Conservation (phyloP, 768 basidiomycete species). For the Pulveroboletus sp. region DNA sequence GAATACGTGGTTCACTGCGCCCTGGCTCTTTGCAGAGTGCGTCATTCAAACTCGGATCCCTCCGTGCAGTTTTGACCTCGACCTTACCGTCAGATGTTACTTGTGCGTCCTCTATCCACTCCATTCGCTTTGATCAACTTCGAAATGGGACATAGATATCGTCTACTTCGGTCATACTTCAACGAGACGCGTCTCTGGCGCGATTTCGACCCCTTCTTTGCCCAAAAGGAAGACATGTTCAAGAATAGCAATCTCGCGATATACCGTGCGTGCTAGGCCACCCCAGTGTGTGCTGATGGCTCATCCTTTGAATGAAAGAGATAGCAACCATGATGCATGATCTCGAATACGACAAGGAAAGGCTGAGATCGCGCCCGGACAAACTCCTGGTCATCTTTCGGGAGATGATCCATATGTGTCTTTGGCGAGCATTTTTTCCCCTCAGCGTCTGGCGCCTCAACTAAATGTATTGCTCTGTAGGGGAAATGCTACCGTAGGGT, state of each 20-base stretch:
- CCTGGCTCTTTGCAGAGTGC: constrained; percentile 96
- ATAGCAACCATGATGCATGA: constrained; percentile 71
- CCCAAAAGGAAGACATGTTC: constrained; percentile 80
- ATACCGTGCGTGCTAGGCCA: constrained; percentile 58
- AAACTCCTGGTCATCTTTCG: constrained; percentile 65
- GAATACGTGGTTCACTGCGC: constrained; percentile 85
- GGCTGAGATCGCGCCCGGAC: constrained; percentile 42
- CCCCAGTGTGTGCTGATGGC: too few relatives aligned
- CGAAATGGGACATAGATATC: constrained; percentile 54
- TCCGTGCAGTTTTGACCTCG: not conserved
- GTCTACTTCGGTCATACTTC: constrained; percentile 73
- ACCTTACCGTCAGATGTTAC: constrained; percentile 52
- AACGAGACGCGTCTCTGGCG: constrained; percentile 65
- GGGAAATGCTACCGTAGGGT: constrained; percentile 87
- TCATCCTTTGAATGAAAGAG: too few relatives aligned
- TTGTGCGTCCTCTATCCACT: constrained; percentile 42
- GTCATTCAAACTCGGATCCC: constrained; percentile 22
- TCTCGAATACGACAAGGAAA: constrained; percentile 47
- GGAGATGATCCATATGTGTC: constrained; percentile 88
- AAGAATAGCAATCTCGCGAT: constrained; percentile 73
- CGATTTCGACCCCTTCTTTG: constrained; percentile 76
- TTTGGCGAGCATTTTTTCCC: constrained; percentile 46
- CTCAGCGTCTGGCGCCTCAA: not conserved
- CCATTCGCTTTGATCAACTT: not conserved
- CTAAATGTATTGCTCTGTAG: constrained; percentile 36